phyloP scores from a whole-genome alignment of 306 rosid species.

The Canavalia ensiformis region DNA sequence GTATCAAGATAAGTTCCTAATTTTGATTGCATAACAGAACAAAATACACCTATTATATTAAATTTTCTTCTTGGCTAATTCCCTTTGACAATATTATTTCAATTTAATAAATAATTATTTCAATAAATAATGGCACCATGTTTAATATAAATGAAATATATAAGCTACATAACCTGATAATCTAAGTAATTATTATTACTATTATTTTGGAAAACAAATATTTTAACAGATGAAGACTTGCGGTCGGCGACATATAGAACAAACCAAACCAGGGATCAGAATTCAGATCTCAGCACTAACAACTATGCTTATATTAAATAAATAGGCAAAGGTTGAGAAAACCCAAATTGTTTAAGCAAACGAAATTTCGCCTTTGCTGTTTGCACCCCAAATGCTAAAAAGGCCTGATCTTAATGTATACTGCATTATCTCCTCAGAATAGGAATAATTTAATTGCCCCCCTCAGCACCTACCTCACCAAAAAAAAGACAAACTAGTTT shows the following conservation, averaged over 20 bases:
- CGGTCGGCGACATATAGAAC: conserved; percentile 22
- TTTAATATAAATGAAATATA: no score
- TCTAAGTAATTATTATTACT: neutral
- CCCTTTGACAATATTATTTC: no score
- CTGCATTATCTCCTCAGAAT: neutral
- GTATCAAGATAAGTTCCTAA: no score
- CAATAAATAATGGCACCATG: neutral
- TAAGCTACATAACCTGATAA: no score
- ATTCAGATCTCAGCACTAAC: conserved; percentile 7
- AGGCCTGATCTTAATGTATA: neutral
- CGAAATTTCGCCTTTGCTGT: neutral
- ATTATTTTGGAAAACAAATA: conserved; percentile 5
- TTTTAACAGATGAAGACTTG: neutral
- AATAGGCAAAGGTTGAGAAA: neutral
- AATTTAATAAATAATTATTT: no score
- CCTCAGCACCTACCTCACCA: conserved; percentile 2
- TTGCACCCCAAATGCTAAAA: neutral
- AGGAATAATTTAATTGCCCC: neutral
- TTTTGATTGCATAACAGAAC: no score
- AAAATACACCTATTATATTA: no score
- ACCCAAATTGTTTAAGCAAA: conserved; percentile 4
- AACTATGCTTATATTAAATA: neutral
- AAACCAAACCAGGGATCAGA: conserved; percentile 2
- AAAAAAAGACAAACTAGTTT: neutral
- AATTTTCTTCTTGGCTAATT: no score